Evolutionary conservation across 78 protist species (phyloP).

Genomic region (Monosiga brevicollis): DNA sequence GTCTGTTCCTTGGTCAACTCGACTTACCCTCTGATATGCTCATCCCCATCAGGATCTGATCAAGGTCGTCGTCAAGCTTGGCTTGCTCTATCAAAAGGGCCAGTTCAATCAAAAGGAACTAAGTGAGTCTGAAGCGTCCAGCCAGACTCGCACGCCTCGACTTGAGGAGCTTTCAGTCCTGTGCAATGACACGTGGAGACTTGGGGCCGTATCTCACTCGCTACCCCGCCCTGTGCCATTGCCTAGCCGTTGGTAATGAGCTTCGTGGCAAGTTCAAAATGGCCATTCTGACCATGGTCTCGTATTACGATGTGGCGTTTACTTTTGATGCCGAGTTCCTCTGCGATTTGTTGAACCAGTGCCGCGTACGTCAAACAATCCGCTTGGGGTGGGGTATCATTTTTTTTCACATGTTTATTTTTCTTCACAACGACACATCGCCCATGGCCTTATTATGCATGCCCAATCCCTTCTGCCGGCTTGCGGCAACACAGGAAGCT

Average conservation of each 20-base stretch:
- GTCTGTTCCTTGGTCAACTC: background rate
- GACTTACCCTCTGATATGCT: background rate
- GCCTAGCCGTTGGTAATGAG: too few species aligned
- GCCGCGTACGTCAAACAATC: background rate
- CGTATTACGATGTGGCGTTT: background rate
- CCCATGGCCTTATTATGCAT: too few species aligned
- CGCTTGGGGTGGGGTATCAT: too few species aligned
- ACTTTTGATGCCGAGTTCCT: background rate
- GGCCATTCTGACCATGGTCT: background rate
- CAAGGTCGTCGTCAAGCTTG: background rate
- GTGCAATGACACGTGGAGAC: too few species aligned
- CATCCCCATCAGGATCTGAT: background rate
- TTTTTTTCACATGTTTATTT: too few species aligned
- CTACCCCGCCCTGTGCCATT: too few species aligned
- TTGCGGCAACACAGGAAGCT: background rate
- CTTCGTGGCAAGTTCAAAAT: background rate
- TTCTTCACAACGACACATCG: too few species aligned
- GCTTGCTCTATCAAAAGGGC: background rate
- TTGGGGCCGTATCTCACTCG: too few species aligned
- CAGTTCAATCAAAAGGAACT: background rate
- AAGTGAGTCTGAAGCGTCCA: too few species aligned
- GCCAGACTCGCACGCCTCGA: too few species aligned
- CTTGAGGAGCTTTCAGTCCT: too few species aligned
- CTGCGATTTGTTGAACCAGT: background rate
- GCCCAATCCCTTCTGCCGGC: too few species aligned